These are phyloP conservation scores for Naganishia onofrii DNA, from an alignment of 768 basidiomycete species.

Conservation along the genomic window DNA sequence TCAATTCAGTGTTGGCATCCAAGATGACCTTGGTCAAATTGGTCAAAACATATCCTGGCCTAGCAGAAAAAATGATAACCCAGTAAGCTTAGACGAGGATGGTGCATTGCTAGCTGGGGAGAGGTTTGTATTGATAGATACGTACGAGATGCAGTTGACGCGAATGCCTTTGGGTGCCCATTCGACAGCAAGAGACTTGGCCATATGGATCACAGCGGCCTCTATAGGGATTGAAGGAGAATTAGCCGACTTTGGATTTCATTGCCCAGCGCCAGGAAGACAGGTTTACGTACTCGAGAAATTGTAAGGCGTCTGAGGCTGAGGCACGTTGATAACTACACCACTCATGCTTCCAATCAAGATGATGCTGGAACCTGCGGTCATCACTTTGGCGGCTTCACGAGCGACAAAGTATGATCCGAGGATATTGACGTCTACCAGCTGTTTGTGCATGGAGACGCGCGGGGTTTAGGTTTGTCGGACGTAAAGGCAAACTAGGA, in stretches of 20 bases:
- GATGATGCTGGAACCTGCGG: constrained; percentile 67
- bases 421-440: constrained; percentile 80
- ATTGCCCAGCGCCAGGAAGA: no score
- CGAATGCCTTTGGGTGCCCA: constrained; percentile 88
- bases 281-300: constrained; percentile 68
- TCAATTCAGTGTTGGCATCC: constrained; percentile 69
- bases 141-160: constrained; percentile 64
- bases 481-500: background rate
- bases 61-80: constrained; percentile 42
- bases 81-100: background rate
- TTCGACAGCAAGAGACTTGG: constrained; percentile 84
- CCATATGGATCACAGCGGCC: constrained; percentile 83
- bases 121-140: background rate
- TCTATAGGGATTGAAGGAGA: constrained; percentile 30
- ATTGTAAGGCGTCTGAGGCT: constrained; percentile 93
- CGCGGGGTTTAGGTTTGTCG: background rate
- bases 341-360: constrained; percentile 90
- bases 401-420: constrained; percentile 87
- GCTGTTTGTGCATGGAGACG: constrained; percentile 12
- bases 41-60: constrained; percentile 93
- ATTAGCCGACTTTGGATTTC: no score
- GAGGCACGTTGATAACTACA: constrained; percentile 84
- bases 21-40: constrained; percentile 81
- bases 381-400: constrained; percentile 88
- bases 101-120: background rate